Evolutionary conservation across 768 basidiomycete genomes (phyloP), one percentile per base, ranked within the genome.

Genomic region (Leucosporidium yakuticum): DNA sequence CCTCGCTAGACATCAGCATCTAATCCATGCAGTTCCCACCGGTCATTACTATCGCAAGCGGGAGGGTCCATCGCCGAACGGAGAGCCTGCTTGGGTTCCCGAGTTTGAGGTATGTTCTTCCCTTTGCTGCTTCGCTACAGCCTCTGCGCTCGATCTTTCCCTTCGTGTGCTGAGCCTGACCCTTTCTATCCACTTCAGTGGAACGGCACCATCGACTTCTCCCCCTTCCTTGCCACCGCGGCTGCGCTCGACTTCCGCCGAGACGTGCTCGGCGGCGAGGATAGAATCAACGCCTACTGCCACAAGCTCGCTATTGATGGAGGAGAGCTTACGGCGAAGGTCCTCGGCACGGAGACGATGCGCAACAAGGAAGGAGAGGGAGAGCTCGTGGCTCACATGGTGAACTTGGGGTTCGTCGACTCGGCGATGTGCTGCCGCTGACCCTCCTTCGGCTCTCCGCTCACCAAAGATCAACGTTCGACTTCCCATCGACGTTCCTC

Each of bases 321-420:
- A 12, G 90, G 88, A 0, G 82, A 80, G 67, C 75, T 76, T 15
- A 79, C 91, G 12, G 85, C 86, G 2, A 80, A 84, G 66, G 77
- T 85, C 12, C 80, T 90, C 51, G 85, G 84, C 1, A 91, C 89
- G 0, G 69, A 74, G 4, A 80, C 87, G 6, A 80, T 91, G 80
- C 87, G 90, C 65, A 83, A 84, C 55, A 12, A n/a, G 60, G 79
- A 80, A 2, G 81, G 81, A 4, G 66, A 72, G 3, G 75, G 76
- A 19, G 84, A 86, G 65, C 77, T 89, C 20, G 89, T 87, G 0
- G 79, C 85, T 19, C 85, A 83, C 70, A 90, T 92, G 89, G 89
- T 88, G 34, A 49, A 79, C 71, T 36, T 39, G 9, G 25, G 20
- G 19, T 20, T 31, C 21, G n/a, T n/a, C n/a, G n/a, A n/a, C n/a